Evolutionary conservation across 1,284 basidiomycete species (phyloP), one percentile per base, ranked within the genome.

Genomic region (Malassezia restricta): DNA sequence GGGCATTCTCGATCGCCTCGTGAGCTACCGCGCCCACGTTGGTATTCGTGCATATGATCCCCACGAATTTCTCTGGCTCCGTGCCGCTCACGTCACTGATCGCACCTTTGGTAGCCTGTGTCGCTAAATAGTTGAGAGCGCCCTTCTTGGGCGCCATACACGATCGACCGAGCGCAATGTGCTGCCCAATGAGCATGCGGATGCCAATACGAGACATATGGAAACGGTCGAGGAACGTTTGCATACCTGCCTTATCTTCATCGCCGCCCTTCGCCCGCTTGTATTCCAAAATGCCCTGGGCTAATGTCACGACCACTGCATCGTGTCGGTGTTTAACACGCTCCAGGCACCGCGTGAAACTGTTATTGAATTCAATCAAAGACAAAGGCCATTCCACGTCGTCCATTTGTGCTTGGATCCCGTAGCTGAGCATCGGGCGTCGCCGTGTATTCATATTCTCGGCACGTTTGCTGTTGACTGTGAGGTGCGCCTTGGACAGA

Each of bases 1-100:
- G 82, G 4, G 94, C 90, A 74, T 98, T 98, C 75, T 99, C 92
- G 64, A 98, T 96, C 0, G 94, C 88, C 78, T 98, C 94, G 73
- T 88, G 86, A 14, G 71, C 71, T 60, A 73, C 70, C 15, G 65
- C 63, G 4, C 71, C 67, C 11, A 73, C 68, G 40, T 70, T 71
- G 39, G 92, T 87, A 71, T 86, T 81, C 4, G 88, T 96, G 75
- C 92, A 98, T 68, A 99, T 99, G 71, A 99, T 96, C 6, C 92
- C 94, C 33, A 99, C 92, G 69, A 94, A 94, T 73, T 91, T 84
- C 51, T 73, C 71, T 27, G 60, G 57, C 51, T 63, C 61, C 38
- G 60, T 54, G 8, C 58, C 61, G 50, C 58, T 59, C n/a, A 37
- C 49, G 53, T 29, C 39, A 33, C 49, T 47, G 53, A 47, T 11